phyloP scores from a whole-genome alignment of 169 alveolate species.

The Eimeria tenella region DNA sequence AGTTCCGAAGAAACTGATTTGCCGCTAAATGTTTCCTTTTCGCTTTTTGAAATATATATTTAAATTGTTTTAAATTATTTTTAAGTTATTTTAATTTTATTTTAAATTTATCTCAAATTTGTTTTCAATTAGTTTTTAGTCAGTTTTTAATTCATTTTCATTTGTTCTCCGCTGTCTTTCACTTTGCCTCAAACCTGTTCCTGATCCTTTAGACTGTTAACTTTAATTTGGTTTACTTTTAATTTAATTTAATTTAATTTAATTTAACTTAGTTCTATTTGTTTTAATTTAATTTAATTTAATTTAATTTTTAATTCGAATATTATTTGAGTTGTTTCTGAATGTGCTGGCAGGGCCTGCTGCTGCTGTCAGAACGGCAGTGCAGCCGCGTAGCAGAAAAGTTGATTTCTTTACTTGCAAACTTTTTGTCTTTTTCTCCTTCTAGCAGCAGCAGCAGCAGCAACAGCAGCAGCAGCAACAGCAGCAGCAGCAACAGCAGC shows the following conservation, averaged over 20 bases:
- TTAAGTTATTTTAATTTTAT: too few relatives aligned
- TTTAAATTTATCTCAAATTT: too few relatives aligned
- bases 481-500: background rate
- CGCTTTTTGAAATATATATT: too few relatives aligned
- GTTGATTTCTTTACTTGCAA: slow-evolving; percentile 22
- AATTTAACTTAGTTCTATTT: too few relatives aligned
- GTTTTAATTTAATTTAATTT: too few relatives aligned
- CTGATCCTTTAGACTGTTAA: background rate
- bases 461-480: background rate
- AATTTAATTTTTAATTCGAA: too few relatives aligned
- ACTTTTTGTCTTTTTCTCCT: background rate
- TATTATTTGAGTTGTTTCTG: too few relatives aligned
- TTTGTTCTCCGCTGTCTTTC: background rate
- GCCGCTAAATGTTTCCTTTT: too few relatives aligned
- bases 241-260: background rate
- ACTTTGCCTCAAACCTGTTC: too few relatives aligned
- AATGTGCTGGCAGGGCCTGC: slow-evolving; percentile 4
- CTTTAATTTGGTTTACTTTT: background rate
- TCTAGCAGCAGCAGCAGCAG: background rate
- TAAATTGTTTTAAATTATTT: too few relatives aligned
- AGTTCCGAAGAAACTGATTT: too few relatives aligned
- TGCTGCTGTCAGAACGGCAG: slow-evolving; percentile 44
- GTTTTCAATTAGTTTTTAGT: too few relatives aligned
- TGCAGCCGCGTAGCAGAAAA: slow-evolving; percentile 67
- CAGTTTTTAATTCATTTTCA: background rate